Evolutionary conservation across 768 basidiomycete species (phyloP), one percentile per base, ranked within the genome.

Genomic region (Gautieria morchelliformis): DNA sequence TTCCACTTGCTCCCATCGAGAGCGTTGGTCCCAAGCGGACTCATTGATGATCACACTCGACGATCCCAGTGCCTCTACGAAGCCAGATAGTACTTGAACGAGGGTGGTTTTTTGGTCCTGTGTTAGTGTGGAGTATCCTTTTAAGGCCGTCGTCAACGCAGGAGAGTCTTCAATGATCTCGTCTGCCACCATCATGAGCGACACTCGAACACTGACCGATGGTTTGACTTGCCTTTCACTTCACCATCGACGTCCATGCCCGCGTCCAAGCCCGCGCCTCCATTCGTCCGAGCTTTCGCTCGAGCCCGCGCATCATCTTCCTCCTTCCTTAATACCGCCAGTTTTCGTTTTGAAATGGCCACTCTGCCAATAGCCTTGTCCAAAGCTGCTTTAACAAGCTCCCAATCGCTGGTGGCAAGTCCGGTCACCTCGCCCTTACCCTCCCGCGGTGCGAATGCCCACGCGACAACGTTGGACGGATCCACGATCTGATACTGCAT

Each of bases 401-500:
- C 87, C 94, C 93, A 98, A 67, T 92, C 84, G 61, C 85, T 82
- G 45, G 82, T 75, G 7, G 54, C 51, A 22, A 59, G 51, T 35
- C 59, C 62, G 47, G 52, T 61, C 39, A 44, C 27, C 9, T 74
- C 74, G 19, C 79, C 78, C 30, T 52, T 42, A n/a, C 20, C 45
- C 19, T 58, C 40, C 59, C 81, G 78, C 51, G 72, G 67, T 15
- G 64, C 64, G 69, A 97, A 95, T 17, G 86, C 81, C 87, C 89
- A 95, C 4, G 73, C 74, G 54, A 96, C 85, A 9, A 98, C 87
- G 62, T 99, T 94, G 15, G 84, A 83, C 0, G 94, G 92, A 63
- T 97, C 93, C 41, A 98, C 87, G 57, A 98, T 89, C 67, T 96
- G 93, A 71, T 99, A 99, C 67, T 98, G 95, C 83, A 98, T 89